Percentiles rank a stretch among this genome's conserved stretches.
Evolutionary conservation across 2,329 filamentous ascomycete species (phyloP).

Genomic region (Thielaviopsis euricoi): DNA sequence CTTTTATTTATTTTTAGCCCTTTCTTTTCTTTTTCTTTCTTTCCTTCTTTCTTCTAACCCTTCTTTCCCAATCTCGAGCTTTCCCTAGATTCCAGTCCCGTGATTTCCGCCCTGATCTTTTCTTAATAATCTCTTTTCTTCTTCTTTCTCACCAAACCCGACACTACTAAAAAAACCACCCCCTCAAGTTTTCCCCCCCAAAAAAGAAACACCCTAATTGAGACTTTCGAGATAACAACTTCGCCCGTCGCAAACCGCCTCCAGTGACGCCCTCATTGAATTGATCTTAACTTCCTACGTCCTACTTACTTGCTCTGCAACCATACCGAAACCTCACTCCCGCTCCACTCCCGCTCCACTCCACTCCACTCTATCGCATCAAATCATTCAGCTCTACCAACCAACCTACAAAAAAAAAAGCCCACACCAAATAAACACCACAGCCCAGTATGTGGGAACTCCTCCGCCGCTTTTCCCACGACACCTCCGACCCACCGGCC

Average conservation of each 20-base stretch:
- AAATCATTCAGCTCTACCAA: too few relatives aligned
- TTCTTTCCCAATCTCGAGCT: too few relatives aligned
- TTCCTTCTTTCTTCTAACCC: too few relatives aligned
- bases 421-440: neutral
- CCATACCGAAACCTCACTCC: too few relatives aligned
- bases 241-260: neutral
- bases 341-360: too few relatives aligned
- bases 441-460: conserved; percentile 9
- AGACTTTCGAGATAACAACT: neutral
- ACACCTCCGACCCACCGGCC: neutral
- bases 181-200: neutral
- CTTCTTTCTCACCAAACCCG: too few relatives aligned
- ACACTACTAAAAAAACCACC: too few relatives aligned
- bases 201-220: neutral
- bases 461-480: conserved; percentile 11
- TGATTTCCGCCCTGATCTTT: neutral
- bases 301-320: too few relatives aligned
- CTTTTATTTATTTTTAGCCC: neutral
- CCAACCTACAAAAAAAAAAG: too few relatives aligned
- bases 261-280: neutral
- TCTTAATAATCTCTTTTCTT: neutral
- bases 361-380: too few relatives aligned
- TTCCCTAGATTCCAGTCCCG: too few relatives aligned
- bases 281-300: neutral
- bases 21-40: neutral